Evolutionary conservation across 768 basidiomycete genomes (phyloP), one percentile per base, ranked within the genome.

Genomic region (Podaxis carcinomalis): DNA sequence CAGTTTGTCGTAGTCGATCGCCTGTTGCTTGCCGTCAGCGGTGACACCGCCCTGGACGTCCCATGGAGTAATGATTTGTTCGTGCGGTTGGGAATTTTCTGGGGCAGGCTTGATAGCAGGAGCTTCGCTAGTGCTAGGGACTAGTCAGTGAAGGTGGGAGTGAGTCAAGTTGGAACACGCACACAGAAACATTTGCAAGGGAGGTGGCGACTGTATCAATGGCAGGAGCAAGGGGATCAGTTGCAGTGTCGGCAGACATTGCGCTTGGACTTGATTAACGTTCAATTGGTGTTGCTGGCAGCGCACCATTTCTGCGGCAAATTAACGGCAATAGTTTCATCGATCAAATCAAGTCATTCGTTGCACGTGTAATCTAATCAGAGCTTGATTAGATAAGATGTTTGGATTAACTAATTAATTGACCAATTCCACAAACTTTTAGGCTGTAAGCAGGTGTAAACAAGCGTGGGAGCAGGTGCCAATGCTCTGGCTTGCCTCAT

Each of bases 1-100:
- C 63, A 98, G 83, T 78, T 97, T 98, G 76, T 96, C 92, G 68
- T 99, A 99, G 76, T 99, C 92, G 74, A 98, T 98, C 54, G 85
- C 94, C 58, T 87, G 87, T 76, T 97, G 89, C 68, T 90, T 89
- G 58, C 97, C 97, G 67, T 97, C 93, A 21, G 77, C 82, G 4
- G 91, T 84, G 9, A 97, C 89, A 28, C 86, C 88, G 55, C 96
- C 97, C 66, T 96, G 90, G 5, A 98, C 97, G 66, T 98, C 94
- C 92, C 97, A 99, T 14, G 97, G 97, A 0, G 97, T 98, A 49
- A 99, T 88, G 56, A 94, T 80, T 72, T 98, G 95, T 52, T 78
- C 80, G 55, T 79, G 75, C 23, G 68, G 42, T 6, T 56, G 46
- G 19, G 47, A 16, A n/a, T 50, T 65, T 51, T 63, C 60, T 10